phyloP scores from a whole-genome alignment of 306 rosid species.

The Lotus japonicus region DNA sequence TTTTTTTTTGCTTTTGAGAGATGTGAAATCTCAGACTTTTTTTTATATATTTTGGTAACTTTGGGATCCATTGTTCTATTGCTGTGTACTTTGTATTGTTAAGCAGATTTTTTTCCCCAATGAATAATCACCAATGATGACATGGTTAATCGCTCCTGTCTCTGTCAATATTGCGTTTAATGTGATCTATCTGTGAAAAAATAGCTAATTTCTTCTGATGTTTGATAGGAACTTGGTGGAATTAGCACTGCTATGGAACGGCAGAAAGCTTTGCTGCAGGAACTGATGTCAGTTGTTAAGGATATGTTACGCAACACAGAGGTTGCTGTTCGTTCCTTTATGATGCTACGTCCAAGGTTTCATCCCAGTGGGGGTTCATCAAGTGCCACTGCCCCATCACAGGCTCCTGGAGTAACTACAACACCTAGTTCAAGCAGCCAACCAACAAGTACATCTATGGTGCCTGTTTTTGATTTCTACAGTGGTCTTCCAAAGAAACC shows the following conservation, averaged over 20 bases:
- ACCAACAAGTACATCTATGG: slow-evolving; percentile 49
- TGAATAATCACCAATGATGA: not conserved
- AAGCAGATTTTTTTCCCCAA: not conserved
- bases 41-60: not conserved
- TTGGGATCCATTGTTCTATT: not conserved
- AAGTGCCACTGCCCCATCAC: slow-evolving; percentile 65
- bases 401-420: slow-evolving; percentile 46
- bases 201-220: slow-evolving; percentile 13
- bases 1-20: not conserved
- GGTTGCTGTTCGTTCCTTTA: slow-evolving; percentile 91
- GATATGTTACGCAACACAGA: slow-evolving; percentile 84
- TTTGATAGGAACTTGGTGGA: slow-evolving; percentile 88
- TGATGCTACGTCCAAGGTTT: slow-evolving; percentile 85
- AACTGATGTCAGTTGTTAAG: slow-evolving; percentile 68
- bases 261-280: slow-evolving; percentile 65
- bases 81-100: slow-evolving; percentile 3
- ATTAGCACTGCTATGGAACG: slow-evolving; percentile 79
- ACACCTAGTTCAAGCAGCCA: slow-evolving; percentile 51
- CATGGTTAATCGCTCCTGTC: not conserved
- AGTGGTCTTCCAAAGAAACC: slow-evolving; percentile 93
- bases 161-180: not conserved
- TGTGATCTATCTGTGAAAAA: not conserved
- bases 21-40: slow-evolving; percentile 8
- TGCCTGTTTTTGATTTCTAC: slow-evolving; percentile 89
- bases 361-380: slow-evolving; percentile 72